These are phyloP conservation scores for Fraxinus sp. DNA, from an alignment of 305 asterid genomes.

Conservation along the genomic window DNA sequence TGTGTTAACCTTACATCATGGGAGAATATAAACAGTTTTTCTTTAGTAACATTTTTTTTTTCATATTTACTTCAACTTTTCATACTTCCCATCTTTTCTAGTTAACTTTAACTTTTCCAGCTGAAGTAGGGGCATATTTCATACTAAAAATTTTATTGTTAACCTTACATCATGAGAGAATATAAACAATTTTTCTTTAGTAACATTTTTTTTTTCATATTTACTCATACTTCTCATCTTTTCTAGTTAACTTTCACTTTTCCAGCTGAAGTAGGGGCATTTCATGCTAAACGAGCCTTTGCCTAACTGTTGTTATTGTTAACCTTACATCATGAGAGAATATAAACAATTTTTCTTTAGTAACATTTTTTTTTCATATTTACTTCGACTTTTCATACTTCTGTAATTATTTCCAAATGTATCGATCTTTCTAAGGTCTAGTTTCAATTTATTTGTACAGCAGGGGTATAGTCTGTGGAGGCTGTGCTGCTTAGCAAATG, in stretches of 20 bases:
- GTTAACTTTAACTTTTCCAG: too few relatives aligned
- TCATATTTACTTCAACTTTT: too few relatives aligned
- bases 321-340: not conserved
- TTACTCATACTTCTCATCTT: not conserved
- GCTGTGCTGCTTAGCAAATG: constrained; percentile 50
- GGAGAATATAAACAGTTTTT: too few relatives aligned
- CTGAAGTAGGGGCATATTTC: too few relatives aligned
- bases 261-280: not conserved
- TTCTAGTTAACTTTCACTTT: not conserved
- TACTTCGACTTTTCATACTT: not conserved
- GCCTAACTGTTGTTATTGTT: not conserved
- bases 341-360: not conserved
- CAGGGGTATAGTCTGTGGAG: constrained; percentile 73
- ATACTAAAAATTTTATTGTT: too few relatives aligned
- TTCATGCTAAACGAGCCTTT: not conserved
- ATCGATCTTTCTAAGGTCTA: not conserved
- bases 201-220: too few relatives aligned
- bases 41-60: too few relatives aligned
- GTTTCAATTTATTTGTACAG: constrained; percentile 21
- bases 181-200: too few relatives aligned
- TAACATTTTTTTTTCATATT: not conserved
- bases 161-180: too few relatives aligned
- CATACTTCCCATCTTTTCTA: too few relatives aligned
- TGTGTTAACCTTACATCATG: too few relatives aligned
- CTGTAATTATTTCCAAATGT: not conserved